phyloP scores from a whole-genome alignment of 192 early-diverging fungal genomes.

The Spizellomyces punctatus region DNA sequence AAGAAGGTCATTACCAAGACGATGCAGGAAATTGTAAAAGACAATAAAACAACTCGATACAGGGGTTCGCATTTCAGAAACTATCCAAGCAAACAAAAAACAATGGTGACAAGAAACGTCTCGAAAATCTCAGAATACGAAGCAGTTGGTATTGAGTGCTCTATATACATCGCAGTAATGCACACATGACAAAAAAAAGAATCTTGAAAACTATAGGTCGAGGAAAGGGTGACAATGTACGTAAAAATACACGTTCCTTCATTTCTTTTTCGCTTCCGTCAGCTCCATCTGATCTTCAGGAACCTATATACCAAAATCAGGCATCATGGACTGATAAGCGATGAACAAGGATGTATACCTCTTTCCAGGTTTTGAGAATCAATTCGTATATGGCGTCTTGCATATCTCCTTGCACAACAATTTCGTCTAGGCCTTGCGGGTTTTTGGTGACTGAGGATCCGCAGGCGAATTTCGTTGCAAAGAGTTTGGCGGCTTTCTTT shows the following conservation, averaged over 20 bases:
- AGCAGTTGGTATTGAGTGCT: too few species aligned
- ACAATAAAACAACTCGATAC: too few species aligned
- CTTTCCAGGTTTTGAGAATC: slow-evolving; percentile 71
- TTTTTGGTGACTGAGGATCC: slow-evolving; percentile 91
- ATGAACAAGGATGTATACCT: slow-evolving; percentile 43
- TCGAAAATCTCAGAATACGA: too few species aligned
- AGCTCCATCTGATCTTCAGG: slow-evolving; percentile 77
- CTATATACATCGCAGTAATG: too few species aligned
- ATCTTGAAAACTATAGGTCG: too few species aligned
- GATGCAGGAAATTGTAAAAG: too few species aligned
- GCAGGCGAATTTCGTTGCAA: slow-evolving; percentile 95
- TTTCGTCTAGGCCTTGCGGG: slow-evolving; percentile 89
- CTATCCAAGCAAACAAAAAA: too few species aligned
- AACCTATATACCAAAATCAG: slow-evolving; percentile 45
- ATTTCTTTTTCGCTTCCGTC: slow-evolving; percentile 76
- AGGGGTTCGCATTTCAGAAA: too few species aligned
- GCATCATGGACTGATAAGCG: not conserved
- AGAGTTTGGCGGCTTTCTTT: slow-evolving; percentile 94
- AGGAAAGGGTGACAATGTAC: too few species aligned
- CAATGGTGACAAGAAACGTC: too few species aligned
- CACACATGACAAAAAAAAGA: too few species aligned
- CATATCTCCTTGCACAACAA: slow-evolving; percentile 96
- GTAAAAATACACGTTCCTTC: not conserved
- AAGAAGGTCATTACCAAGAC: too few species aligned
- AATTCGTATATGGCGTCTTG: slow-evolving; percentile 85